Evolutionary conservation across 371 early-diverging fungal genomes (phyloP), one percentile per base, ranked within the genome.

Genomic region (Mucor irregularis): DNA sequence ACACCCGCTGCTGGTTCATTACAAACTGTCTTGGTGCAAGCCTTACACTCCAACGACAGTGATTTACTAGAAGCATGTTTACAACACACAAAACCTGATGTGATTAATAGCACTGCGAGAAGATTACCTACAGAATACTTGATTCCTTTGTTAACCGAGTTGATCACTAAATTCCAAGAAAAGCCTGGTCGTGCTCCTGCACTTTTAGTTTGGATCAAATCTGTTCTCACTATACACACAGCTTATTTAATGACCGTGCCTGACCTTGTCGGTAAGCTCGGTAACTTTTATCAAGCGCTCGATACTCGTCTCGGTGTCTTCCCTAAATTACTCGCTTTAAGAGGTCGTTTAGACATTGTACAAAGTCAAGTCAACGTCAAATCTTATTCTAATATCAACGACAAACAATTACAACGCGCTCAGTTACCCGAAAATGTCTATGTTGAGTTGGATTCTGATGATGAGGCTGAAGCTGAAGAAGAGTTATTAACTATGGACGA

Each of bases 321-420:
- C 61, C 73, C 80, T 11, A 85, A 86, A 55, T 66, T 93, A 46
- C 64, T 86, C 25, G 77, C 81, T 48, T 67, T 93, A 39, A 69
- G 78, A 35, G 93, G 93, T n/a, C 82, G 92, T 21, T 73, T 93
- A 22, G 93, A 93, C 54, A 64, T 93, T 65, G 83, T 90, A 2
- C 78, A 85, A 62, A 76, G 74, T 42, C 92, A 91, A 70, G 83
- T 89, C 38, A 79, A 81, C 48, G 69, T 81, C 59, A 76, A 84
- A 43, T 65, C 72, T 33, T 67, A 73, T 38, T 72, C 76, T 25
- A 72, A 69, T 31, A 56, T 72, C 5, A 68, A 74, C 52, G 75
- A 73, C 22, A 68, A 66, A 26, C 56, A 68, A 28, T 31, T 63
- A 40, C 60, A 66, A 47, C 58, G 60, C 29, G 64, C 58, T 64